Percentiles rank a stretch among this genome's conserved stretches.
These are phyloP conservation scores for Aegle marmelos DNA, from an alignment of 345 rosid species.

Conservation along the genomic window DNA sequence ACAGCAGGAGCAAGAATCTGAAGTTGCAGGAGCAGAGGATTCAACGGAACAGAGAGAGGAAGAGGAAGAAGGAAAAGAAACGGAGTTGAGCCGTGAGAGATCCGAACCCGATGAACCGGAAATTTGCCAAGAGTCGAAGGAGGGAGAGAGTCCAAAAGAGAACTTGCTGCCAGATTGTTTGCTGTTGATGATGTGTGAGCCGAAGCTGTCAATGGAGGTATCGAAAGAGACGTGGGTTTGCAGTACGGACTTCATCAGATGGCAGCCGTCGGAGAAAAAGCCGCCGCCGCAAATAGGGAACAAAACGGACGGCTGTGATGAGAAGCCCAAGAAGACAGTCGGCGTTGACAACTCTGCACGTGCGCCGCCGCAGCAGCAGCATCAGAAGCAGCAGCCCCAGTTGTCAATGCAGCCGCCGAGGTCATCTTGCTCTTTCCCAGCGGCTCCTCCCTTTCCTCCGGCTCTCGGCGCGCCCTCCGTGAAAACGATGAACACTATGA, in stretches of 20 bases:
- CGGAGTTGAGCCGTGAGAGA: constrained; percentile 27
- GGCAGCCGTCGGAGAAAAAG: constrained; percentile 52
- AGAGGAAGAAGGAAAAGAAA: constrained; percentile 2
- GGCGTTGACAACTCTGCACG: constrained; percentile 42
- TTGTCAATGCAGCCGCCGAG: constrained; percentile 62
- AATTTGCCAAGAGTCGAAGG: constrained; percentile 32
- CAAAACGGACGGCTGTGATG: constrained; percentile 30
- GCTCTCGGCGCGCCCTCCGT: constrained; percentile 27
- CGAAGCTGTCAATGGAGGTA: constrained; percentile 97
- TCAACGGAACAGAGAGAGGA: constrained; percentile 16
- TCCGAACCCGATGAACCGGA: constrained; percentile 28
- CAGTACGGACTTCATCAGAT: constrained; percentile 75
- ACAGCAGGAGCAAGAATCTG: constrained; percentile 3
- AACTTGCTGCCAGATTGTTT: constrained; percentile 72
- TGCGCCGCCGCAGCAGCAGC: constrained; percentile 28
- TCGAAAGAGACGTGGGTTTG: constrained; percentile 97
- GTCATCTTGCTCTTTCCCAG: constrained; percentile 80
- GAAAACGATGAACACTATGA: constrained; percentile 28
- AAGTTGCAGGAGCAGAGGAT: neutral
- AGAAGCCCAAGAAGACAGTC: constrained; percentile 45
- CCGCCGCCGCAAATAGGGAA: constrained; percentile 27
- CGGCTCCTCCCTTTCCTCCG: constrained; percentile 39
- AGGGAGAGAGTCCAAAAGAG: constrained; percentile 25
- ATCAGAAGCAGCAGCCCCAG: constrained; percentile 26
- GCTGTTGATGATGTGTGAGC: constrained; percentile 91